Conservation (phyloP, 148 eudicot genomes). For the Chenopodium formosanum region DNA sequence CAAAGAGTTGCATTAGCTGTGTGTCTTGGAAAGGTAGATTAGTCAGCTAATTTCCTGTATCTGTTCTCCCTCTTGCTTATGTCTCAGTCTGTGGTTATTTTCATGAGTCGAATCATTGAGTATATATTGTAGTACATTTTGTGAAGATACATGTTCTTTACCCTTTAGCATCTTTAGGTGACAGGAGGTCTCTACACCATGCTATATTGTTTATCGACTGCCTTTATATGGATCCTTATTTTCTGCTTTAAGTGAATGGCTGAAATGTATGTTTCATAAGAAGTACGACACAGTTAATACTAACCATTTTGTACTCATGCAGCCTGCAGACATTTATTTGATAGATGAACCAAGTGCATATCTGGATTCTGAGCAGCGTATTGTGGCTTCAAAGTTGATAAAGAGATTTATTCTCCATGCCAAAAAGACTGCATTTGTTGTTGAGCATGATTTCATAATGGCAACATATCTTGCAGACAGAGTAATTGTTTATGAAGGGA, state of each 20-base stretch:
- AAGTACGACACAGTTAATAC: background rate
- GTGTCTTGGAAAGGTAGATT: constrained; percentile 78
- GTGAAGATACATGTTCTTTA: background rate
- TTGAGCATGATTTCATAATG: constrained; percentile 96
- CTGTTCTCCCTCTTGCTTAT: background rate
- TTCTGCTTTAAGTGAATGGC: background rate
- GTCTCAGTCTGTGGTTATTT: background rate
- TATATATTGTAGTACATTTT: background rate
- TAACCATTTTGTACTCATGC: constrained; percentile 20
- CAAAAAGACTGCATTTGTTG: constrained; percentile 94
- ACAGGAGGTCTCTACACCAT: background rate
- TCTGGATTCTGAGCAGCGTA: constrained; percentile 96
- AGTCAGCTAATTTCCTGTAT: background rate
- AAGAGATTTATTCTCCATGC: constrained; percentile 92
- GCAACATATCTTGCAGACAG: constrained; percentile 92
- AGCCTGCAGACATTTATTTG: constrained; percentile 94
- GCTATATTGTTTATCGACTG: background rate
- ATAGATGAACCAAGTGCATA: constrained; percentile 98
- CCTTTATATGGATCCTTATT: background rate
- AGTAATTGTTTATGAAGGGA: constrained; percentile 86
- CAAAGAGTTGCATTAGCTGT: constrained; percentile 85
- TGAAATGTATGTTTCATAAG: background rate
- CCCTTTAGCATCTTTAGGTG: background rate
- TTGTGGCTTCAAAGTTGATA: constrained; percentile 87
- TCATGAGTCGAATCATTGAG: background rate